Percentiles rank a stretch among this genome's conserved stretches.
Conservation (phyloP, 805 yeast genomes). For the Schwanniomyces pseudopolymorphus region DNA sequence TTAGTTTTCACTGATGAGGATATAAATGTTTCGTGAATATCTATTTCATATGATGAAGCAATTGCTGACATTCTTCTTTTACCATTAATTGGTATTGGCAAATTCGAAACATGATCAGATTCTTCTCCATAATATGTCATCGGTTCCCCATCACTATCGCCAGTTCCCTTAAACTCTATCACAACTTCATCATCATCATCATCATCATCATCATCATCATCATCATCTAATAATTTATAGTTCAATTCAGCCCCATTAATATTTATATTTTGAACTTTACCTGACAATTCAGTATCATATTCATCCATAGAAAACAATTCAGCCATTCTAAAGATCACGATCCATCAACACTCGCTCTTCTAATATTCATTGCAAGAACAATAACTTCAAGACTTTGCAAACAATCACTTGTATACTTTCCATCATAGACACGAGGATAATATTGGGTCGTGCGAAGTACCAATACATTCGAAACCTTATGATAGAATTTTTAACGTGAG, state of each 20-base stretch:
- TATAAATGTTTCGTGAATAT: constrained; percentile 29
- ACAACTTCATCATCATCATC: background rate
- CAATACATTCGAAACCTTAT: background rate
- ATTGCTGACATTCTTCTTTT: constrained; percentile 21
- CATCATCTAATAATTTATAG: constrained; percentile 19
- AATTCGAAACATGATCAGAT: constrained; percentile 12
- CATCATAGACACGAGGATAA: background rate
- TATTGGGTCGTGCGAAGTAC: background rate
- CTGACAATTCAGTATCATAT: constrained; percentile 13
- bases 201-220: constrained; percentile 2
- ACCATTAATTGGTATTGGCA: constrained; percentile 18
- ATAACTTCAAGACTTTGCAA: no score
- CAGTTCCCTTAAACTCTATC: constrained; percentile 2
- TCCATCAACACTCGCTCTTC: background rate
- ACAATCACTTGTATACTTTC: background rate
- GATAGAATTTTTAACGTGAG: no score
- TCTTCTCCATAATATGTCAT: constrained; percentile 7
- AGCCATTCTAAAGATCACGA: constrained; percentile 20
- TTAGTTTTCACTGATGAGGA: constrained; percentile 20
- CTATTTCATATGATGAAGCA: constrained; percentile 37
- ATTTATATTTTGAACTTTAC: constrained; percentile 1
- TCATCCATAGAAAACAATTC: constrained; percentile 39
- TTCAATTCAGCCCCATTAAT: constrained; percentile 17
- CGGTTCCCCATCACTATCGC: background rate
- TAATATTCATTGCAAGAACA: background rate